These are phyloP conservation scores for Podila epicladia DNA, from an alignment of 192 early-diverging fungal species.

Conservation along the genomic window DNA sequence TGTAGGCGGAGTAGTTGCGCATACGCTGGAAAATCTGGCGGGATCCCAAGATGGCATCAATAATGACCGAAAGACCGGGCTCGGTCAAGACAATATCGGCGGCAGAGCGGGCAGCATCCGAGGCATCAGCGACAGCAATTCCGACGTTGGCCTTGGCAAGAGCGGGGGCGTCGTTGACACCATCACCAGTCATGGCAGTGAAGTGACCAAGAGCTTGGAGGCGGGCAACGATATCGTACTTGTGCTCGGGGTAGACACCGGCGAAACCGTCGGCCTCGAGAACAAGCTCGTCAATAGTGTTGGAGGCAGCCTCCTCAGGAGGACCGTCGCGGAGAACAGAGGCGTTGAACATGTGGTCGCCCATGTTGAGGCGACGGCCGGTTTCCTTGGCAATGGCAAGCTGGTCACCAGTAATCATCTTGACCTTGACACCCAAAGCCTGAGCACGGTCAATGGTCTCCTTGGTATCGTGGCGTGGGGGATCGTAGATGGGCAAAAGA, in stretches of 20 bases:
- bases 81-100: slow-evolving; percentile 83
- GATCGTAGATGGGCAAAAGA: slow-evolving; percentile 81
- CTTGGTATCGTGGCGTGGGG: slow-evolving; percentile 82
- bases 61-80: slow-evolving; percentile 86
- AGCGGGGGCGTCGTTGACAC: slow-evolving; percentile 84
- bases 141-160: slow-evolving; percentile 84
- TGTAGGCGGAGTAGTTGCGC: slow-evolving; percentile 92
- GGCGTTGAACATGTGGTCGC: slow-evolving; percentile 74
- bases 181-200: slow-evolving; percentile 93
- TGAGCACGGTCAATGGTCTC: slow-evolving; percentile 81
- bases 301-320: slow-evolving; percentile 57
- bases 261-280: slow-evolving; percentile 54
- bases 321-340: slow-evolving; percentile 69
- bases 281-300: slow-evolving; percentile 50
- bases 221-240: slow-evolving; percentile 96
- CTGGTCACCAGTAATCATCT: slow-evolving; percentile 96
- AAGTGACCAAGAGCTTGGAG: slow-evolving; percentile 80
- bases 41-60: slow-evolving; percentile 91
- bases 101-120: slow-evolving; percentile 81
- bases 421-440: slow-evolving; percentile 83
- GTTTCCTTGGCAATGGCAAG: slow-evolving; percentile 64
- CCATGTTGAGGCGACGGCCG: slow-evolving; percentile 72
- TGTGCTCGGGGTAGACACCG: slow-evolving; percentile 93
- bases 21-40: slow-evolving; percentile 97
- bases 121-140: slow-evolving; percentile 81